Conservation (phyloP, 2,329 filamentous ascomycete species). For the Cercospora canescens region DNA sequence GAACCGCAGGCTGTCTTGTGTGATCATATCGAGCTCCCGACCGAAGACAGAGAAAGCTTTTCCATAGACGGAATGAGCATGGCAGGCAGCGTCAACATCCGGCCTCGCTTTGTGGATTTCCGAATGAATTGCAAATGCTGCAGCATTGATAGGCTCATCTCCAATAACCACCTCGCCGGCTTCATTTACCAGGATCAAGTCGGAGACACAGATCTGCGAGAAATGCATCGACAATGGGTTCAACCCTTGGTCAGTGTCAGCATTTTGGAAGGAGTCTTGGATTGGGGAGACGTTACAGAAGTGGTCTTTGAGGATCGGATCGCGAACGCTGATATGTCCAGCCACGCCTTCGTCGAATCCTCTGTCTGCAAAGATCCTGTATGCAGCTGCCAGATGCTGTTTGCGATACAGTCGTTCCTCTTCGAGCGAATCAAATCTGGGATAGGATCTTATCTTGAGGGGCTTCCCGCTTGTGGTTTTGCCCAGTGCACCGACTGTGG, state of each 20-base stretch:
- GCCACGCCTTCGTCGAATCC: slow-evolving; percentile 42
- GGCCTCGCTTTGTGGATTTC: slow-evolving; percentile 44
- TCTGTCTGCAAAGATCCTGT: slow-evolving; percentile 45
- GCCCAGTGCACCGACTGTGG: slow-evolving; percentile 47
- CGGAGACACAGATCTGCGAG: slow-evolving; percentile 42
- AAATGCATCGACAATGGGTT: slow-evolving; percentile 50
- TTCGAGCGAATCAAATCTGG: slow-evolving; percentile 39
- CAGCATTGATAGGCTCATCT: slow-evolving; percentile 46
- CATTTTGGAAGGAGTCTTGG: background rate
- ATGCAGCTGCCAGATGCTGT: slow-evolving; percentile 46
- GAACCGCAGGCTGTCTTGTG: slow-evolving; percentile 49
- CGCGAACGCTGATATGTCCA: slow-evolving; percentile 42
- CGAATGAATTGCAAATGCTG: slow-evolving; percentile 49
- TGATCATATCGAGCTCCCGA: slow-evolving; percentile 48
- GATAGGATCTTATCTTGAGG: slow-evolving; percentile 50
- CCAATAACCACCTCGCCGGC: slow-evolving; percentile 45
- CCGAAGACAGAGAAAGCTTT: slow-evolving; percentile 52
- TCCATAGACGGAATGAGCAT: slow-evolving; percentile 49
- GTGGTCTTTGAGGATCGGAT: slow-evolving; percentile 38
- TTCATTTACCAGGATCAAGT: slow-evolving; percentile 48
- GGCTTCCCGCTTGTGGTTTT: slow-evolving; percentile 47
- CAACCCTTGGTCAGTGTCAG: slow-evolving; percentile 27
- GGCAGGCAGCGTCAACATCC: slow-evolving; percentile 42
- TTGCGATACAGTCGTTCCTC: slow-evolving; percentile 43
- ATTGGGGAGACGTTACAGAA: slow-evolving; percentile 31